Percentiles rank a stretch among this genome's conserved stretches.
These are phyloP conservation scores for Xerocomellus intermedius DNA, from an alignment of 768 basidiomycete genomes.

Conservation along the genomic window DNA sequence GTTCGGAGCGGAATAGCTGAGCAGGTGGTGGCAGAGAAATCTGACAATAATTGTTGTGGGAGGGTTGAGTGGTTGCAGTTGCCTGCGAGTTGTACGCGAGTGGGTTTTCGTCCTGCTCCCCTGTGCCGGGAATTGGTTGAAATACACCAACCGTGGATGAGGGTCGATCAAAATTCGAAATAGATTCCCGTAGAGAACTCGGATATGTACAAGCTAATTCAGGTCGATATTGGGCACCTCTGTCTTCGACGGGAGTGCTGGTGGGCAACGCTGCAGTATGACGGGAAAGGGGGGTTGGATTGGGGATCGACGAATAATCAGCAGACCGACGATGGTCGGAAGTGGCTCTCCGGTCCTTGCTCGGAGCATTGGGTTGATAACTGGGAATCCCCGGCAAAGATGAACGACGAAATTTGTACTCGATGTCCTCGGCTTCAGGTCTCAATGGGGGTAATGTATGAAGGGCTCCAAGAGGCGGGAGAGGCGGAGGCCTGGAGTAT, in stretches of 20 bases:
- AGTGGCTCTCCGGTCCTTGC: slow-evolving; percentile 14
- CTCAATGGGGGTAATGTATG: slow-evolving; percentile 31
- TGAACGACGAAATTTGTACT: slow-evolving; percentile 34
- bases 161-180: slow-evolving; percentile 18
- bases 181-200: slow-evolving; percentile 18
- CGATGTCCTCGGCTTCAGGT: slow-evolving; percentile 24
- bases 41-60: slow-evolving; percentile 16
- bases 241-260: slow-evolving; percentile 9
- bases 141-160: slow-evolving; percentile 18
- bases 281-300: slow-evolving; percentile 3
- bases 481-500: slow-evolving; percentile 27
- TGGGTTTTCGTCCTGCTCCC: slow-evolving; percentile 6
- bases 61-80: background rate
- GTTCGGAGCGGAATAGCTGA: slow-evolving; percentile 29
- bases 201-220: slow-evolving; percentile 17
- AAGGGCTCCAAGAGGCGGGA: slow-evolving; percentile 20
- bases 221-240: slow-evolving; percentile 12
- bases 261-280: background rate
- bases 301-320: slow-evolving; percentile 7
- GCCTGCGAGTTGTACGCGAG: slow-evolving; percentile 12
- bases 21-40: slow-evolving; percentile 35
- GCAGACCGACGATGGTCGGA: slow-evolving; percentile 14
- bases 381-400: slow-evolving; percentile 23
- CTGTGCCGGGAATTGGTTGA: slow-evolving; percentile 2
- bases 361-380: slow-evolving; percentile 3